These are phyloP conservation scores for Colletotrichum euphorbiae DNA, from an alignment of 2,329 filamentous ascomycete species.

Conservation along the genomic window DNA sequence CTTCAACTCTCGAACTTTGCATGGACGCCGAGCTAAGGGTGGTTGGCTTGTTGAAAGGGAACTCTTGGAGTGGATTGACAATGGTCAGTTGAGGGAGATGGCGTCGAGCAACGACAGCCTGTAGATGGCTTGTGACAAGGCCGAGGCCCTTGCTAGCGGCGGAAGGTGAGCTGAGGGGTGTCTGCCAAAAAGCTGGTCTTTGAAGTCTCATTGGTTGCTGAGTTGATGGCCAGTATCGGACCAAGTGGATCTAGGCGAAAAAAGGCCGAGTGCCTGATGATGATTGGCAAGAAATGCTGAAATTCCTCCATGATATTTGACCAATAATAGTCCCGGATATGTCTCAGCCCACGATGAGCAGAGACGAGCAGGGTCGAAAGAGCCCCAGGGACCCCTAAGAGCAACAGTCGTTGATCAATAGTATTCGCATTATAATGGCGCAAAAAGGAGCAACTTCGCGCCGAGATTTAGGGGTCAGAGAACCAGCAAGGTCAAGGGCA, in stretches of 20 bases:
- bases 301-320: constrained; percentile 15
- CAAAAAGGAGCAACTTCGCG: constrained; percentile 10
- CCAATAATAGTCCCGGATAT: constrained; percentile 23
- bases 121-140: constrained; percentile 46
- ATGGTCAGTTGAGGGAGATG: constrained; percentile 46
- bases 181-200: constrained; percentile 46
- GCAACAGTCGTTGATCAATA: constrained; percentile 10
- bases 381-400: constrained; percentile 20
- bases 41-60: constrained; percentile 28
- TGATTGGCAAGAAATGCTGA: constrained; percentile 40
- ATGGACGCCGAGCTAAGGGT: constrained; percentile 29
- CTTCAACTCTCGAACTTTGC: constrained; percentile 21
- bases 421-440: constrained; percentile 25
- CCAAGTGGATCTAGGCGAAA: constrained; percentile 27
- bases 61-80: constrained; percentile 22
- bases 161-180: constrained; percentile 50
- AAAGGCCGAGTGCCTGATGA: constrained; percentile 9
- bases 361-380: constrained; percentile 11
- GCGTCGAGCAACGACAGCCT: constrained; percentile 47
- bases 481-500: constrained; percentile 31
- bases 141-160: constrained; percentile 44
- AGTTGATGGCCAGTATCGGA: constrained; percentile 36
- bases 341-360: constrained; percentile 17
- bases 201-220: constrained; percentile 47
- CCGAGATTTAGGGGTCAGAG: constrained; percentile 9